Conservation (phyloP, 2,329 filamentous ascomycete genomes). For the Diplodia scrobiculata region DNA sequence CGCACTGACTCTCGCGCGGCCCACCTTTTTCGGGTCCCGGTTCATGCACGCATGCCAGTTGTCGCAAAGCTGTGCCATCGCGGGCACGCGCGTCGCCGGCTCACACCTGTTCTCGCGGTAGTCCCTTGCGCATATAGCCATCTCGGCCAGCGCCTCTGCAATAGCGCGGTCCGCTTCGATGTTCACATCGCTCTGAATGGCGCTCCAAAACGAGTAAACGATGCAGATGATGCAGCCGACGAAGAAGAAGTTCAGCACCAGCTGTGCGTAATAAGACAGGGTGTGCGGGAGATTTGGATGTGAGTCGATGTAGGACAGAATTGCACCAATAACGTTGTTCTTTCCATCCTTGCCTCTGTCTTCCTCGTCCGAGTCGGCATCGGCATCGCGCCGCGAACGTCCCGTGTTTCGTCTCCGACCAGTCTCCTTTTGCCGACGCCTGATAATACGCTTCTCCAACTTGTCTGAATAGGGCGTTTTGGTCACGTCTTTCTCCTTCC, state of each 20-base stretch:
- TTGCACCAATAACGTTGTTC: conserved; percentile 46
- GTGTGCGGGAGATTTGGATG: conserved; percentile 67
- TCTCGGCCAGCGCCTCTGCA: conserved; percentile 70
- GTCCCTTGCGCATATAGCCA: conserved; percentile 70
- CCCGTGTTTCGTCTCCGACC: conserved; percentile 37
- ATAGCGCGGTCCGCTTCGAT: conserved; percentile 70
- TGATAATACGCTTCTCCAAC: conserved; percentile 45
- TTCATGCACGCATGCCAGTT: conserved; percentile 89
- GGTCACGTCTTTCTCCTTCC: conserved; percentile 37
- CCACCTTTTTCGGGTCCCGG: conserved; percentile 75
- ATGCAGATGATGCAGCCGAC: conserved; percentile 63
- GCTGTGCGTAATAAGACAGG: conserved; percentile 67
- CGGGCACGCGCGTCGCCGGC: conserved; percentile 67
- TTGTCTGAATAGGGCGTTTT: conserved; percentile 45
- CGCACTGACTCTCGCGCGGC: conserved; percentile 76
- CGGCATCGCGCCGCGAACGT: conserved; percentile 30
- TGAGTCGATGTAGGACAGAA: conserved; percentile 64
- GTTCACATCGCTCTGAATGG: conserved; percentile 73
- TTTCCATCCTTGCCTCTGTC: conserved; percentile 30
- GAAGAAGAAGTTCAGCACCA: conserved; percentile 66
- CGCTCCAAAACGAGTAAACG: conserved; percentile 67
- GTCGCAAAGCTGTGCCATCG: conserved; percentile 70
- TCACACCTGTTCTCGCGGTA: conserved; percentile 77
- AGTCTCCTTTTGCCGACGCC: conserved; percentile 40
- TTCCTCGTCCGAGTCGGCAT: conserved; percentile 35